These are phyloP conservation scores for Nemania serpens DNA, from an alignment of 2,329 filamentous ascomycete species.

Conservation along the genomic window DNA sequence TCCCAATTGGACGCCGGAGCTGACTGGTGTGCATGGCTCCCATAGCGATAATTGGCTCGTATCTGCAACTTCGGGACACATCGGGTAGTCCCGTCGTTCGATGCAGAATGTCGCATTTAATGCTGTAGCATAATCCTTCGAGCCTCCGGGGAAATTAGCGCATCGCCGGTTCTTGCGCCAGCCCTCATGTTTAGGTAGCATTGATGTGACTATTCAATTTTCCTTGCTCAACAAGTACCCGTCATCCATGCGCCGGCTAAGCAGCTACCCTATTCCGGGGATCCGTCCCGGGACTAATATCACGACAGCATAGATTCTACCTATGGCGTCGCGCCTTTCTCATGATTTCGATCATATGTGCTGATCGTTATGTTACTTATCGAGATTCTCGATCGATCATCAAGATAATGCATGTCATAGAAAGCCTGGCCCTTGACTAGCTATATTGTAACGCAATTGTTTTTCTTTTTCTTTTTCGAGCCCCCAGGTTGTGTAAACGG, in stretches of 20 bases:
- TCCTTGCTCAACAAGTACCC: background rate
- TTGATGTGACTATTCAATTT: background rate
- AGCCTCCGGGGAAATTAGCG: no score
- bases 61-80: no score
- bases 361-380: background rate
- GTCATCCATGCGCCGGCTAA: background rate
- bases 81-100: no score
- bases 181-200: background rate
- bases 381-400: conserved; percentile 13
- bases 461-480: no score
- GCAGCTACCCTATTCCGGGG: conserved; percentile 10
- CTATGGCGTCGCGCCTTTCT: background rate
- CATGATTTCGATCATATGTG: background rate
- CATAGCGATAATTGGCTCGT: no score
- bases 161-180: no score
- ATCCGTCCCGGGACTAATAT: conserved; percentile 3
- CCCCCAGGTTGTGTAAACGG: no score
- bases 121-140: no score
- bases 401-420: conserved; percentile 10
- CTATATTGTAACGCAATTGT: background rate
- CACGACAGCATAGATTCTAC: background rate
- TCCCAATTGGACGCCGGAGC: no score
- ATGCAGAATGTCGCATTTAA: no score
- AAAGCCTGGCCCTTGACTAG: background rate
- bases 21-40: no score